Conservation (phyloP, 75 land plant genomes). For the Selaginella tamariscina region DNA sequence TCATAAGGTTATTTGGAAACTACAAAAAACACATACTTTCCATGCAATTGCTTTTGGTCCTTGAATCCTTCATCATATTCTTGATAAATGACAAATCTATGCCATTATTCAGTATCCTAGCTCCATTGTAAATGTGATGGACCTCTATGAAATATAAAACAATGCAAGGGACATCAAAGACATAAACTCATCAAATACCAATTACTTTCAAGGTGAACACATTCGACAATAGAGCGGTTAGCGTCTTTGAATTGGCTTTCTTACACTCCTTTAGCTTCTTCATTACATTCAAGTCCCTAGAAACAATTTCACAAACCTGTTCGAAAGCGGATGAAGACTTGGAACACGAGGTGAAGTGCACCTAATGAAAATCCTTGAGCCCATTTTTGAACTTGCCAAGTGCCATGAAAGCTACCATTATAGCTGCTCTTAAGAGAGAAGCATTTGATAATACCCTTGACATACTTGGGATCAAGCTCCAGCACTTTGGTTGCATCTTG, state of each 20-base stretch:
- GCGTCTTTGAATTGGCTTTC: too few relatives aligned
- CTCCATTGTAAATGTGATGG: slow-evolving; percentile 53
- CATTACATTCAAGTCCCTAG: slow-evolving; percentile 91
- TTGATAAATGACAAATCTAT: slow-evolving; percentile 78
- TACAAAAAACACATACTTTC: slow-evolving; percentile 40
- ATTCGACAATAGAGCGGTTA: too few relatives aligned
- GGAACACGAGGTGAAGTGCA: slow-evolving; percentile 4
- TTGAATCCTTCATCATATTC: slow-evolving; percentile 93
- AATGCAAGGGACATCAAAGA: slow-evolving; percentile 57
- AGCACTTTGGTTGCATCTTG: slow-evolving; percentile 86
- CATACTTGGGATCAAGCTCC: slow-evolving; percentile 69
- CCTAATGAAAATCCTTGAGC: slow-evolving; percentile 92
- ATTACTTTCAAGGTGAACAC: too few relatives aligned
- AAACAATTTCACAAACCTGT: slow-evolving; percentile 71
- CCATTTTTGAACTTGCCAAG: slow-evolving; percentile 96
- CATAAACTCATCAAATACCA: slow-evolving; percentile 77
- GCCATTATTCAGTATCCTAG: slow-evolving; percentile 72
- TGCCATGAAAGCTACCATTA: slow-evolving; percentile 83
- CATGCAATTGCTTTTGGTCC: slow-evolving; percentile 71
- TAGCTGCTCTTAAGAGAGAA: too few relatives aligned
- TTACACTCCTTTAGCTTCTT: slow-evolving; percentile 92
- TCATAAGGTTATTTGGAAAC: neutral
- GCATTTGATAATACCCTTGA: too few relatives aligned
- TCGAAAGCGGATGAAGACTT: neutral
- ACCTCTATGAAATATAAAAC: slow-evolving; percentile 10